Conservation (phyloP, 2,329 filamentous ascomycete species). For the Fusarium newnesense region DNA sequence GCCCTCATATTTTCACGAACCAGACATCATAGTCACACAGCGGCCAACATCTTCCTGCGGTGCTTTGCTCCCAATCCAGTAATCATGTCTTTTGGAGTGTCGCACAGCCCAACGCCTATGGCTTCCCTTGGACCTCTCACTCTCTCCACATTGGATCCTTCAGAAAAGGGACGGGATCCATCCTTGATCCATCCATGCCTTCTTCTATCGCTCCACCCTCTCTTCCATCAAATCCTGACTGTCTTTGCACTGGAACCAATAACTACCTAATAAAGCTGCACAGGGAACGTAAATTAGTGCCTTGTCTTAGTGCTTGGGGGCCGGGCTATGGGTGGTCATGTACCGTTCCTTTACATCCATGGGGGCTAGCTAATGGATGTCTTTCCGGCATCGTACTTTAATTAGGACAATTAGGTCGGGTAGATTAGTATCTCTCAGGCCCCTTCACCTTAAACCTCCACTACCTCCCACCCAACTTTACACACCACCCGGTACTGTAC, state of each 20-base stretch:
- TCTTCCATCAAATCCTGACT: slow-evolving; percentile 37
- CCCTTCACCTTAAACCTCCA: slow-evolving; percentile 28
- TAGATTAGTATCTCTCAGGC: background rate
- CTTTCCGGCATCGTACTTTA: background rate
- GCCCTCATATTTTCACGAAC: background rate
- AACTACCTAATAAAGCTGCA: slow-evolving; percentile 28
- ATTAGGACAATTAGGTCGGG: background rate
- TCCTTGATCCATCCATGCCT: slow-evolving; percentile 25
- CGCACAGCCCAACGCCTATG: slow-evolving; percentile 10
- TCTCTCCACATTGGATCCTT: slow-evolving; percentile 26
- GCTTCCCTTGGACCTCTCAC: background rate
- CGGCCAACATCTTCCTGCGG: background rate
- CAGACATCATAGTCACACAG: background rate
- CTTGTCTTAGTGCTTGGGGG: slow-evolving; percentile 35
- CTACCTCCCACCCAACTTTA: slow-evolving; percentile 20
- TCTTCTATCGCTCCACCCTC: slow-evolving; percentile 34
- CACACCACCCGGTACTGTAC: slow-evolving; percentile 15
- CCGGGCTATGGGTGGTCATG: slow-evolving; percentile 12
- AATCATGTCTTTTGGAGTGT: slow-evolving; percentile 3
- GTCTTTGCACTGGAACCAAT: slow-evolving; percentile 23
- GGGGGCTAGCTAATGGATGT: background rate
- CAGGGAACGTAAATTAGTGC: slow-evolving; percentile 41
- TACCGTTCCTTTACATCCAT: slow-evolving; percentile 11
- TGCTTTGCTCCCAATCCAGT: background rate
- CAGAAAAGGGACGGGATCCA: slow-evolving; percentile 34